Conservation (phyloP, 2,329 filamentous ascomycete species). For the Verticillium klebahnii region DNA sequence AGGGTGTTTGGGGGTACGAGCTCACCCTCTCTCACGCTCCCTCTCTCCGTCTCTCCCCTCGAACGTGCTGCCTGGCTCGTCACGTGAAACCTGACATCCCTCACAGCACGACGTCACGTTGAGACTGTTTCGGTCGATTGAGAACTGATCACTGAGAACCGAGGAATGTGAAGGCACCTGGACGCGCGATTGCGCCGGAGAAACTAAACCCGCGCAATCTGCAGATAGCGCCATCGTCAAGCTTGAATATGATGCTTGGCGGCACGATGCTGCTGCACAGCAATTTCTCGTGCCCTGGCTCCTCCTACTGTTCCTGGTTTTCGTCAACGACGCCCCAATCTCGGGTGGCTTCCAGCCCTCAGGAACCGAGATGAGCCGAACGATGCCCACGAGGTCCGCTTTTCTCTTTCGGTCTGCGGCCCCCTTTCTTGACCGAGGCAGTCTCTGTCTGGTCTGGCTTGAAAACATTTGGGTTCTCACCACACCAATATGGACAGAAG, state of each 20-base stretch:
- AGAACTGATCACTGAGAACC: too few species aligned
- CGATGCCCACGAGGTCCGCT: neutral
- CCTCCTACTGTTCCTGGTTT: neutral
- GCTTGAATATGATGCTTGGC: neutral
- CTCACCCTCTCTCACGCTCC: neutral
- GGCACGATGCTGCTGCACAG: neutral
- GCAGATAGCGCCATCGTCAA: neutral
- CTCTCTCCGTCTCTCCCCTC: neutral
- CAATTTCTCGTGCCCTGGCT: neutral
- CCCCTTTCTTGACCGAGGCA: too few species aligned
- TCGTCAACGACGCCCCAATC: neutral
- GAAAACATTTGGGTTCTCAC: too few species aligned
- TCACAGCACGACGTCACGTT: too few species aligned
- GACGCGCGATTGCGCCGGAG: neutral
- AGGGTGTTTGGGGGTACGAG: neutral
- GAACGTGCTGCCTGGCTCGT: too few species aligned
- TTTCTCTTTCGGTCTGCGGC: neutral
- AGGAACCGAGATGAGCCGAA: neutral
- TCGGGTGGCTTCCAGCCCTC: neutral
- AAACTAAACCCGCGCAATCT: neutral
- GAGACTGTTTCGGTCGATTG: too few species aligned
- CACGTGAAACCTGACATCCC: too few species aligned
- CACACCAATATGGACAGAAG: too few species aligned
- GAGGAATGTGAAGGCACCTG: too few species aligned
- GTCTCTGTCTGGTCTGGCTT: too few species aligned